Percentiles rank a stretch among this genome's conserved stretches.
These are phyloP conservation scores for Selaginella moellendorffii DNA, from an alignment of 75 land plant genomes.

Conservation along the genomic window DNA sequence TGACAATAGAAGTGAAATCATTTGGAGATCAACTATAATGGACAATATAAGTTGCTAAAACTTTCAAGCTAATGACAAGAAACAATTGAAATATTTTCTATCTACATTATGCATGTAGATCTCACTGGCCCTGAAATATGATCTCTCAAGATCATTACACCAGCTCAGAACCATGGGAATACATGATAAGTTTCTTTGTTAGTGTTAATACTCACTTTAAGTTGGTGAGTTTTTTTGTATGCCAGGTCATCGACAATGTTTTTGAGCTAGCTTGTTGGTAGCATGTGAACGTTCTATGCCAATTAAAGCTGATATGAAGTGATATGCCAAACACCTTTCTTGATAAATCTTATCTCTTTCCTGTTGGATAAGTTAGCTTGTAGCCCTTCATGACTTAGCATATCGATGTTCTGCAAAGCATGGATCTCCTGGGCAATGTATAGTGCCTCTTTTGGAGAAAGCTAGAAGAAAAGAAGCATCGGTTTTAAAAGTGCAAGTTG, in stretches of 20 bases:
- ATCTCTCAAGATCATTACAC: no score
- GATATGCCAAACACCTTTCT: slow-evolving; percentile 15
- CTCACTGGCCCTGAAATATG: no score
- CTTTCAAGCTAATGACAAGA: no score
- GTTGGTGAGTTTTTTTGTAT: no score
- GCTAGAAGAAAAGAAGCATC: neutral
- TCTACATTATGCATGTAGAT: no score
- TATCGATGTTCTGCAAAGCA: slow-evolving; percentile 4
- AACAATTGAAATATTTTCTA: no score
- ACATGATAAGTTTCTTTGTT: no score
- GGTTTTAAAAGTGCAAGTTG: neutral
- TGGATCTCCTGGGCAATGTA: slow-evolving; percentile 17
- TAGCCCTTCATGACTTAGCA: slow-evolving; percentile 10
- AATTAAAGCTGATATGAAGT: slow-evolving; percentile 16
- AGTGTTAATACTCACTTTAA: no score
- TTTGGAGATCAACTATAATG: no score
- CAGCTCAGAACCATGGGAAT: no score
- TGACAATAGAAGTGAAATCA: no score
- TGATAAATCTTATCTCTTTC: slow-evolving; percentile 23
- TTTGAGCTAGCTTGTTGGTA: slow-evolving; percentile 13
- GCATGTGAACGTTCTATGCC: slow-evolving; percentile 13
- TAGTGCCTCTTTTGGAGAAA: neutral
- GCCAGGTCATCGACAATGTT: slow-evolving; percentile 23
- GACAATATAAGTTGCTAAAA: no score
- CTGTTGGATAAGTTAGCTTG: slow-evolving; percentile 13